Evolutionary conservation across 176 grass and related monocot species (phyloP).

Genomic region (Bolboschoenus planiculmis): DNA sequence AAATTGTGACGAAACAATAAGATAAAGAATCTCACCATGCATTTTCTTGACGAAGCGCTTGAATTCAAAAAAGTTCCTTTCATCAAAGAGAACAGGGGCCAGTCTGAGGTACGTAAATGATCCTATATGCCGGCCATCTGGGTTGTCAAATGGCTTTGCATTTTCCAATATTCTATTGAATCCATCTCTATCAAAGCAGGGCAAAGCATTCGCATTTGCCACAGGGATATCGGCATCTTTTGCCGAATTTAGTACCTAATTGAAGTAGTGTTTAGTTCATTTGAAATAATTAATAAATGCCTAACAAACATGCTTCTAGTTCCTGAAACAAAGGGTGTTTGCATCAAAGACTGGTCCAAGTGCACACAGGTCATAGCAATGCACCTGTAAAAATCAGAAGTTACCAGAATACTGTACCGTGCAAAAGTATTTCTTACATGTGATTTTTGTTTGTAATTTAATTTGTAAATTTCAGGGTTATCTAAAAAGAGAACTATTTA

Average conservation of each 20-base stretch:
- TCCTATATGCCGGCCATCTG: constrained; percentile 63
- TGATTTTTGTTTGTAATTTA: neutral
- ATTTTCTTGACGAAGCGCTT: constrained; percentile 83
- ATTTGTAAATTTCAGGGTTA: neutral
- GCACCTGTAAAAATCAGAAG: neutral
- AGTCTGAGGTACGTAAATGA: constrained; percentile 84
- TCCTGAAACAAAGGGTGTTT: neutral
- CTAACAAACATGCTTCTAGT: neutral
- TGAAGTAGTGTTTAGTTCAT: neutral
- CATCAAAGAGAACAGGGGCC: constrained; percentile 48
- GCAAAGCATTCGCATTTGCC: constrained; percentile 72
- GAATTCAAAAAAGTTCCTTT: constrained; percentile 66
- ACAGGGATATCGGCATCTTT: constrained; percentile 70
- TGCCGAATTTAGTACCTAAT: constrained; percentile 73
- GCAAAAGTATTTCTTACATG: neutral
- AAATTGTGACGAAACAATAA: neutral
- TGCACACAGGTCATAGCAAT: neutral
- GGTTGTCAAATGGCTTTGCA: constrained; percentile 68
- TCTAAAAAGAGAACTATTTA: neutral
- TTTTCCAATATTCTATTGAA: constrained; percentile 83
- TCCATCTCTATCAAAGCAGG: constrained; percentile 85
- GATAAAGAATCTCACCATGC: constrained; percentile 54
- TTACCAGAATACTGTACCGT: neutral
- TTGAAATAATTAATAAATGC: neutral
- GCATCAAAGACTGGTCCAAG: neutral